Base-by-base conservation (phyloP, 2,329 filamentous ascomycete species). In the Ophiosphaerella herpotricha region DNA sequence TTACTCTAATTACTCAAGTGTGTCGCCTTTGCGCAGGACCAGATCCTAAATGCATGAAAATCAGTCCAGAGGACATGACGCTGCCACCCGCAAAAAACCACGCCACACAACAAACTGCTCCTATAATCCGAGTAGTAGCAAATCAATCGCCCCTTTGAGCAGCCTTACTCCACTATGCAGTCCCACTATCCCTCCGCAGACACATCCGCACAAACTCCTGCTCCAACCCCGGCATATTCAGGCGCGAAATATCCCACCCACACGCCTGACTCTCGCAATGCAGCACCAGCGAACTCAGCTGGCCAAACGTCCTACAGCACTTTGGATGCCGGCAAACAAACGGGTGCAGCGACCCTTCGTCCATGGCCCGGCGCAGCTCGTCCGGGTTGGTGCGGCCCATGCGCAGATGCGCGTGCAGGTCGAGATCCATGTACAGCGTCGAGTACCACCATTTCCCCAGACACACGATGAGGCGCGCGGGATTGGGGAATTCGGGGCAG, bases 401-500 rank as follows among this genome's bases (percentile, higher is more conserved):
- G 26, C 68, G 69, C 14, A 72, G 56, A 36, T 68, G 63, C 2
- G 60, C 63, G 23, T 72, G 69, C 21, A 71, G 56, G 29, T 66
- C 66, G n/a, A 69, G 44, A 43, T 71, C 67, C 67, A 72, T 72
- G 54, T 63, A 72, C 1, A 70, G 54, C 1, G 64, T 39, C 0
- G 67, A 67, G 51, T 70, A 69, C 67, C 67, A 72, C 64, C 66
- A 71, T 26, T 55, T 61, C 7, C 69, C 68, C 1, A 72, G 63
- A 23, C 57, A 58, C 3, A 42, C 52, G 8, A 55, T 47, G 21
- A 71, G 53, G 14, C 51, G 50, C 2, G 51, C 33, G 1, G 60
- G 85, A 71, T 91, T 84, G 0, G 86, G 85, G 0, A 86, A 85
- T 26, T 86, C 80, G 14, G 82, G 82, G 66, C 91, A 89, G 66